A percentile compares a stretch with the other conserved stretches of the same genome.
Conservation (phyloP, 345 rosid species). For the Salix suchowensis region DNA sequence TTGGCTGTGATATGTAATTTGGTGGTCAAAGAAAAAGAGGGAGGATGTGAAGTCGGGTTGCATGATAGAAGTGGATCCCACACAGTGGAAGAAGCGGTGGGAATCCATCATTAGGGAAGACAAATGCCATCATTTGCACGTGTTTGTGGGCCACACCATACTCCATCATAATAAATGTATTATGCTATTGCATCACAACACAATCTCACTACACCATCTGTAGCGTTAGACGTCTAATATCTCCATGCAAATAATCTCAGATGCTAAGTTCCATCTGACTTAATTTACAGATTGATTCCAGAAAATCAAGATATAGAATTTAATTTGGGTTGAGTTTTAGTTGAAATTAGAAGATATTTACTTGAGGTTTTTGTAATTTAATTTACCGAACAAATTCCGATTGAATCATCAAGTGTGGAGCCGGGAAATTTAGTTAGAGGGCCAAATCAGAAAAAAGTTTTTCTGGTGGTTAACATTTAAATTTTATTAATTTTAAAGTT, state of each 20-base stretch:
- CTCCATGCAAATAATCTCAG: neutral
- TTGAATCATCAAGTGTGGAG: no score
- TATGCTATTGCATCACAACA: neutral
- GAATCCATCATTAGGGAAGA: constrained; percentile 53
- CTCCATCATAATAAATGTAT: neutral
- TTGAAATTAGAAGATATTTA: neutral
- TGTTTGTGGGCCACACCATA: constrained; percentile 40
- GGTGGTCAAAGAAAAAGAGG: constrained; percentile 43
- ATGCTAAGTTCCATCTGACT: neutral
- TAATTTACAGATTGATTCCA: neutral
- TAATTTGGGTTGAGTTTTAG: neutral
- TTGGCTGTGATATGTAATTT: neutral
- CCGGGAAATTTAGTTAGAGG: no score
- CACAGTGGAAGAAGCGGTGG: constrained; percentile 67
- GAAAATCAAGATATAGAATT: neutral
- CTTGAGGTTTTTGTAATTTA: no score
- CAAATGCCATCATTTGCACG: constrained; percentile 56
- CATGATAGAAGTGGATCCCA: constrained; percentile 45
- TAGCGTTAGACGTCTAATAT: neutral
- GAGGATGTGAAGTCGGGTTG: constrained; percentile 18
- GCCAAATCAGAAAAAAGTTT: no score
- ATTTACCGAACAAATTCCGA: no score
- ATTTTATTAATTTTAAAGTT: no score
- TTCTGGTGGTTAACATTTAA: no score
- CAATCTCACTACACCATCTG: neutral